Conservation (phyloP, 1,139 yeast species). For the Spencermartinsiella ligniputridi region DNA sequence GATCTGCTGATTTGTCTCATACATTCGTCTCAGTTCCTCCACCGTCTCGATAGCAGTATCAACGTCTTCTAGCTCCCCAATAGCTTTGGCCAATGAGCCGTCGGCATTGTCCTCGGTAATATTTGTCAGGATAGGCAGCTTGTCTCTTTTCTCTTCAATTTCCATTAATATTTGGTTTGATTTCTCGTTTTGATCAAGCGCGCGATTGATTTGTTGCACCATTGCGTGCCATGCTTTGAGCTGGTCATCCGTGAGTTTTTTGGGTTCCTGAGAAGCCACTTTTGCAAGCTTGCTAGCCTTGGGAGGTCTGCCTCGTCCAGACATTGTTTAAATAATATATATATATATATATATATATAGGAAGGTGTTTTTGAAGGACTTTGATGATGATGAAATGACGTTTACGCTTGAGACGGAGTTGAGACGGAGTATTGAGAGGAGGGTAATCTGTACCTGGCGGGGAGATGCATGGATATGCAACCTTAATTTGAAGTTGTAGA, state of each 20-base stretch:
- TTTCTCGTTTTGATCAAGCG: neutral
- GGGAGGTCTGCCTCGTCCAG: neutral
- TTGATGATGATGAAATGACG: too few species aligned
- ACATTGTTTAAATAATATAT: neutral
- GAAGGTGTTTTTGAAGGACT: too few species aligned
- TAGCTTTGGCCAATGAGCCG: neutral
- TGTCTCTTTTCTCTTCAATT: neutral
- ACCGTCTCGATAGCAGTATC: conserved; percentile 2
- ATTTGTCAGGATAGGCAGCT: neutral
- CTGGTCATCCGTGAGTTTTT: neutral
- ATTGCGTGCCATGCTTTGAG: conserved; percentile 1
- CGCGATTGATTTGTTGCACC: neutral
- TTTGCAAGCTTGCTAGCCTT: neutral
- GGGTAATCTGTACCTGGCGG: too few species aligned
- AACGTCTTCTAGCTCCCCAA: neutral
- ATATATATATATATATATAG: too few species aligned
- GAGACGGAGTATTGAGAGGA: too few species aligned
- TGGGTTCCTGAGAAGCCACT: neutral
- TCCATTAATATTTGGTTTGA: neutral
- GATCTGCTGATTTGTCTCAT: conserved; percentile 8
- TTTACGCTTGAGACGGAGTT: too few species aligned
- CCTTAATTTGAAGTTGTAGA: too few species aligned
- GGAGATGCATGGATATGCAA: too few species aligned
- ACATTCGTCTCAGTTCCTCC: conserved; percentile 4
- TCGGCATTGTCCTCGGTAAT: neutral